Conservation (phyloP, 225 moss, liverwort and hornwort species). For the Sphagnum contortum region DNA sequence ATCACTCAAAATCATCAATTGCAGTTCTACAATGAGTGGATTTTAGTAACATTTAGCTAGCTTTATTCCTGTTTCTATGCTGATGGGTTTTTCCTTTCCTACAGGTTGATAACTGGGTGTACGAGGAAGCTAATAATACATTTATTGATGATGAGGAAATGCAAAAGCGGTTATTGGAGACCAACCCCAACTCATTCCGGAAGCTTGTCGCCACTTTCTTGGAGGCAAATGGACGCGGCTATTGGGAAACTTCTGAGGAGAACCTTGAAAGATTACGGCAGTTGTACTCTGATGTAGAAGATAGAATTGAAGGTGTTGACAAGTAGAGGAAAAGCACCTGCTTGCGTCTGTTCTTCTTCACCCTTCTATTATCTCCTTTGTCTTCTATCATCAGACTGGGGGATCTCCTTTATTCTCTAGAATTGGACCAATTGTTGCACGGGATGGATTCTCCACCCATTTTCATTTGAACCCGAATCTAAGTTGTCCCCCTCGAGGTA, state of each 20-base stretch:
- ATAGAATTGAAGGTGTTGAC: slow-evolving; percentile 92
- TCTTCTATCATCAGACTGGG: too few species aligned
- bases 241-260: slow-evolving; percentile 96
- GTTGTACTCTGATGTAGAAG: slow-evolving; percentile 92
- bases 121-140: slow-evolving; percentile 91
- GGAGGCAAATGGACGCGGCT: slow-evolving; percentile 92
- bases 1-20: too few species aligned
- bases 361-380: too few species aligned
- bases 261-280: slow-evolving; percentile 90
- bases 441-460: too few species aligned
- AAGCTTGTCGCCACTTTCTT: slow-evolving; percentile 92
- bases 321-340: slow-evolving; percentile 18
- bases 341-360: too few species aligned
- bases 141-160: slow-evolving; percentile 97
- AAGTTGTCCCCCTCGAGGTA: too few species aligned
- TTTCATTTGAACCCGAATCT: too few species aligned
- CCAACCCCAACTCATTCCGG: slow-evolving; percentile 97
- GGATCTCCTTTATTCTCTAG: too few species aligned
- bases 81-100: background rate
- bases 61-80: too few species aligned
- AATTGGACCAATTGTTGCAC: too few species aligned
- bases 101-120: slow-evolving; percentile 98
- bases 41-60: too few species aligned
- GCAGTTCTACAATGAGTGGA: too few species aligned
- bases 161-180: slow-evolving; percentile 91